Conservation (phyloP, 2,329 filamentous ascomycete genomes). For the Sporothrix protearum region DNA sequence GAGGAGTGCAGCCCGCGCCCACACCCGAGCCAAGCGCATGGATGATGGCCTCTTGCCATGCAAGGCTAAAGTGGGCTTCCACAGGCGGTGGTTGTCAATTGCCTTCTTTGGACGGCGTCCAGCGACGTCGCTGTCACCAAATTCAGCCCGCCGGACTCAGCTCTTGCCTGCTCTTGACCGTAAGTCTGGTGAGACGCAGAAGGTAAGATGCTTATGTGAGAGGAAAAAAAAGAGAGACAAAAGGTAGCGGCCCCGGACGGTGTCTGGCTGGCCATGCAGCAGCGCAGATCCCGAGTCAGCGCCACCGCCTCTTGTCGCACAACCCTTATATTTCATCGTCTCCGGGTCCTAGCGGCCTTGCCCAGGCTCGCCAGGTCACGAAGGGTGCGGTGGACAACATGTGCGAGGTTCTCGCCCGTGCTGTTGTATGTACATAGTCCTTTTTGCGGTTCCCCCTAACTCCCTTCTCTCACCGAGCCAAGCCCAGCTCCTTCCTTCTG, state of each 20-base stretch:
- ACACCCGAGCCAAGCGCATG: background rate
- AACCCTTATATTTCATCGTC: background rate
- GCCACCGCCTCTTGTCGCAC: background rate
- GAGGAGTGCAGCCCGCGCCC: background rate
- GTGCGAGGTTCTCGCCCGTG: background rate
- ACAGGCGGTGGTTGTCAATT: background rate
- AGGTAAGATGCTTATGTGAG: no score
- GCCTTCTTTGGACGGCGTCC: background rate
- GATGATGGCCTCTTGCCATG: background rate
- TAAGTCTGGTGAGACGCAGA: background rate
- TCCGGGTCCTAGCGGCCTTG: background rate
- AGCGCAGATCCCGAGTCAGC: background rate
- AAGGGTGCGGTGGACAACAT: background rate
- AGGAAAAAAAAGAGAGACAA: background rate
- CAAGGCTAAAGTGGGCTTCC: slow-evolving; percentile 9
- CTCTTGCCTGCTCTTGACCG: background rate
- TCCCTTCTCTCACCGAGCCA: slow-evolving; percentile 19
- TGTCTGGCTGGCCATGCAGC: background rate
- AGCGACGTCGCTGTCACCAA: slow-evolving; percentile 2
- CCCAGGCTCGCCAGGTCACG: background rate
- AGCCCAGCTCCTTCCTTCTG: background rate
- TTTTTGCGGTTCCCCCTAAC: slow-evolving; percentile 8
- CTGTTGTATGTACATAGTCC: background rate
- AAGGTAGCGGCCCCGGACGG: no score
- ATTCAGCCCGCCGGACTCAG: background rate